Evolutionary conservation across 768 basidiomycete species (phyloP), one percentile per base, ranked within the genome.

Genomic region (Trametes gibbosa): DNA sequence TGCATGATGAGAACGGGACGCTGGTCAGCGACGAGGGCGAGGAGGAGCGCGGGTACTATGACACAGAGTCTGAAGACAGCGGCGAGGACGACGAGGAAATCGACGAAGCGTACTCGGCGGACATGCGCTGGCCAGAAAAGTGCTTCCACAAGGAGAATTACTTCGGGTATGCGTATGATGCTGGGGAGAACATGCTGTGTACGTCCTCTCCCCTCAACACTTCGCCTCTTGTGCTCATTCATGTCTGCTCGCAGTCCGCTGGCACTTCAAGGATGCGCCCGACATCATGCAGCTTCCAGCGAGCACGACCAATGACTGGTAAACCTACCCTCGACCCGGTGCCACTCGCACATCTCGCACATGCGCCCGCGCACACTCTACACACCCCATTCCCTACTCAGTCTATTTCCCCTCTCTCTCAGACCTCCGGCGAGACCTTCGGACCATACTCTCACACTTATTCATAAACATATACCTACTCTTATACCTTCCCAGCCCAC

Each of bases 121-220:
- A 63, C 32, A 50, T 64, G 51, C 68, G 69, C 35, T 76, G 75
- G 76, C 74, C 75, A 8, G 65, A 59, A 50, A 68, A 45, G 68
- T 68, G 67, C 27, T 59, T 59, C 29, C 70, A 69, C 41, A 51
- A 41, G 35, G 70, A 71, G 59, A 56, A 62, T 53, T 66, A 71
- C 59, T 76, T 73, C 37, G 76, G 74, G 13, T 65, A 74, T 50
- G 53, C 69, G 10, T 75, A 75, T 50, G 76, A 78, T 56, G 68
- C 74, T 1, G 74, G 72, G 12, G 67, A 70, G 2, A 71, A 76
- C 58, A 52, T 69, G 29, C 46, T 78, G 19, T 75, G 76, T 76
- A 48, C 56, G 74, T 71, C 2, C 0, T 21, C n/a, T 24, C 40
- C 24, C n/a, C 17, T 55, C 39, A 19, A 14, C 32, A 1, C 19